phyloP scores from a whole-genome alignment of 2,329 filamentous ascomycete species.

The Corniculantispora saksenae region DNA sequence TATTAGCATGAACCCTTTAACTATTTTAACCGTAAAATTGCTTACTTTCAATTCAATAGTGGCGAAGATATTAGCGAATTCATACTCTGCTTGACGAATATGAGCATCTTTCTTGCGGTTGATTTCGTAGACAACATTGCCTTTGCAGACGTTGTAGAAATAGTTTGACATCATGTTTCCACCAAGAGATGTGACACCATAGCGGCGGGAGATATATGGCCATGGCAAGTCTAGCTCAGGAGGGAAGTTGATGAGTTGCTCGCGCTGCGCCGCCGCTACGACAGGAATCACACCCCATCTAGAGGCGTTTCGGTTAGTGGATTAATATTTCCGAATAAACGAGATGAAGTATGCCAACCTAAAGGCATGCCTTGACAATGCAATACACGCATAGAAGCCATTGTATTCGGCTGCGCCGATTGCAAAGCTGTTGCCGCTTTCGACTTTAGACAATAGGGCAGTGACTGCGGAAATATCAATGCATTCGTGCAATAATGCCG shows the following conservation, averaged over 20 bases:
- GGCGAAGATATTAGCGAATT: background rate
- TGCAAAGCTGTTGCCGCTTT: background rate
- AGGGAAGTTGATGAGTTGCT: background rate
- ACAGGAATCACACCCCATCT: background rate
- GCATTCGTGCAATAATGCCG: background rate
- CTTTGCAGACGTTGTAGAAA: background rate
- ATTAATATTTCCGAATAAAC: too few relatives aligned
- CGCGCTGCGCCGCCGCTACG: background rate
- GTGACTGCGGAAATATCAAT: background rate
- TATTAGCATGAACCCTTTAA: background rate
- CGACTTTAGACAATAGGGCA: background rate
- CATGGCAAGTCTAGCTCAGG: background rate
- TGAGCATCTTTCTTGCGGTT: background rate
- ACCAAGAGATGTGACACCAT: background rate
- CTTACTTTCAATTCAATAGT: background rate
- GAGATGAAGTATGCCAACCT: background rate
- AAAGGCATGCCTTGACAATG: background rate
- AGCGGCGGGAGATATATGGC: background rate
- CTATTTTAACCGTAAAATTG: background rate
- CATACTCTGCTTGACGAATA: background rate
- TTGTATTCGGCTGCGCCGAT: background rate
- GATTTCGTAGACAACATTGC: background rate
- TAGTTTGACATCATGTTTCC: constrained; percentile 1
- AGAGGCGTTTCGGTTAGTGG: too few relatives aligned
- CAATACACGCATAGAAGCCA: background rate